Conservation (phyloP, 2,329 filamentous ascomycete species). For the Scedosporium apiospermum region DNA sequence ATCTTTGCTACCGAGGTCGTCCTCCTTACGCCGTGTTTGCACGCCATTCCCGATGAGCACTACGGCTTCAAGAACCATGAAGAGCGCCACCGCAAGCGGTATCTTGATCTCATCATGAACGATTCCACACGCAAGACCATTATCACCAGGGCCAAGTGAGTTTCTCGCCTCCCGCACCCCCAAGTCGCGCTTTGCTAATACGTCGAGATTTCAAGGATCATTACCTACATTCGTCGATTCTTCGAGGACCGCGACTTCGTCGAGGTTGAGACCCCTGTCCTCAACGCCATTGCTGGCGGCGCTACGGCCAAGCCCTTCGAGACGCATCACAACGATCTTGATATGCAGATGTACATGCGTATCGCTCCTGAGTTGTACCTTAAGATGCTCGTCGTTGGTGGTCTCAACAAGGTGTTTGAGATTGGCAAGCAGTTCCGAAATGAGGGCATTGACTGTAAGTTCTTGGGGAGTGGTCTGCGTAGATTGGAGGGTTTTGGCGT, state of each 20-base stretch:
- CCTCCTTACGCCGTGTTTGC: constrained; percentile 82
- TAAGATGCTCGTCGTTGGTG: constrained; percentile 92
- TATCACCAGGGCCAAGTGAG: constrained; percentile 54
- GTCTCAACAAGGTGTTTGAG: constrained; percentile 90
- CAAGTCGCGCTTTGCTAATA: constrained; percentile 29
- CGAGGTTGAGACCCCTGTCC: constrained; percentile 95
- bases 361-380: constrained; percentile 93
- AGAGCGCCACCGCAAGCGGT: constrained; percentile 83
- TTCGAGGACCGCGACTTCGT: constrained; percentile 83
- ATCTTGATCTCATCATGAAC: constrained; percentile 97
- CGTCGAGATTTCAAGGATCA: constrained; percentile 40
- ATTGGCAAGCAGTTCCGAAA: constrained; percentile 94
- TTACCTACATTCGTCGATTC: constrained; percentile 79
- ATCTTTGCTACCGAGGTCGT: constrained; percentile 84
- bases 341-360: constrained; percentile 92
- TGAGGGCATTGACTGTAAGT: constrained; percentile 48
- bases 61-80: constrained; percentile 96
- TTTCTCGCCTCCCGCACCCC: not conserved
- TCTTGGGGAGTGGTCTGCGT: no score
- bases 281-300: constrained; percentile 91
- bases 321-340: constrained; percentile 91
- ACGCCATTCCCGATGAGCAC: constrained; percentile 81
- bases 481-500: not conserved
- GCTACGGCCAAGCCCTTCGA: constrained; percentile 89
- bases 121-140: constrained; percentile 76